phyloP scores from a whole-genome alignment of 495 filamentous ascomycete species.

The Sordaria brevicollis region DNA sequence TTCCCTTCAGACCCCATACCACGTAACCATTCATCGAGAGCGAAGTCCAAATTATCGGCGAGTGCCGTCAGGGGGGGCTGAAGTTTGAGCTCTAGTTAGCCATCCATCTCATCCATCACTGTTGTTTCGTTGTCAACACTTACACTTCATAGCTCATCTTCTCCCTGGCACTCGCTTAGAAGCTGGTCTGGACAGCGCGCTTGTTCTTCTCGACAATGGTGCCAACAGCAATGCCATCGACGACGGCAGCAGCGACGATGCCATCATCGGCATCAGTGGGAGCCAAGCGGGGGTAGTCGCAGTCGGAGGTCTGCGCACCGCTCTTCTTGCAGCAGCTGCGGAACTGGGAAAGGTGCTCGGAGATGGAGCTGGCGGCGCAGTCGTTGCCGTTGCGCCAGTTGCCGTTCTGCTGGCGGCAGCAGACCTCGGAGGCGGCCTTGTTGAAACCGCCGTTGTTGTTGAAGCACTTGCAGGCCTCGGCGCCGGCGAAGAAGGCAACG shows the following conservation, averaged over 20 bases:
- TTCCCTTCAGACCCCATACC: not conserved
- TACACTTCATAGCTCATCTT: not conserved
- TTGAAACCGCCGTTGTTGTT: not conserved
- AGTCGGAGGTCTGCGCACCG: not conserved
- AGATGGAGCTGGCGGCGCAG: constrained; percentile 36
- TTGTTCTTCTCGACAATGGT: not conserved
- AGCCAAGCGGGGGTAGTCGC: not conserved
- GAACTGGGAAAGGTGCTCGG: constrained; percentile 37
- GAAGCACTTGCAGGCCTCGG: not conserved
- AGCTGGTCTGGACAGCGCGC: not conserved
- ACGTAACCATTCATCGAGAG: not conserved
- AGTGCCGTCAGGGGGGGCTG: not conserved
- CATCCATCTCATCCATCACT: not conserved
- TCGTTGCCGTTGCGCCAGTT: not conserved
- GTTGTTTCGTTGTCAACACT: not conserved
- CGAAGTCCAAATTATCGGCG: not conserved
- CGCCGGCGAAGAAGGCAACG: not conserved
- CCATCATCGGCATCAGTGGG: not conserved
- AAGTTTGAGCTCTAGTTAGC: not conserved
- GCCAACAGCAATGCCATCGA: not conserved
- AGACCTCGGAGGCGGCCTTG: not conserved
- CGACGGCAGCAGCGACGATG: not conserved
- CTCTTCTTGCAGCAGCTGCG: not conserved
- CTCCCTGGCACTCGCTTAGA: not conserved
- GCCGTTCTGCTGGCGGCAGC: not conserved